phyloP scores from a whole-genome alignment of 2,329 filamentous ascomycete species.

The Hymenoscyphus linearis region DNA sequence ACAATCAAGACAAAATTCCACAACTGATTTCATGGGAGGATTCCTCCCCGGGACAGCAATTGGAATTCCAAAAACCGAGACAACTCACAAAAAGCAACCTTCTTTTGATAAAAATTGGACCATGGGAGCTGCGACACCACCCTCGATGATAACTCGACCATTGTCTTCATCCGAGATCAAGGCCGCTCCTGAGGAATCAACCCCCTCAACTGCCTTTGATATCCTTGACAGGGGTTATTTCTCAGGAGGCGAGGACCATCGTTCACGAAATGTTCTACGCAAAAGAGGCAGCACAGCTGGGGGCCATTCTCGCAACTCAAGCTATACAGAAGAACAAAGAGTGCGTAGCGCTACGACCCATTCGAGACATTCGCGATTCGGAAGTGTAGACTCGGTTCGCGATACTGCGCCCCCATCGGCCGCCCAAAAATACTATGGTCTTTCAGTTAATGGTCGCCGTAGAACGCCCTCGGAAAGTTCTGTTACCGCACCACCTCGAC shows the following conservation, averaged over 20 bases:
- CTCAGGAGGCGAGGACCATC: slow-evolving; percentile 80
- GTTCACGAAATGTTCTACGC: slow-evolving; percentile 72
- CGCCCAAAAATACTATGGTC: slow-evolving; percentile 65
- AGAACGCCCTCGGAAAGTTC: slow-evolving; percentile 40
- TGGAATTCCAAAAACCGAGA: slow-evolving; percentile 14
- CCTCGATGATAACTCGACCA: slow-evolving; percentile 25
- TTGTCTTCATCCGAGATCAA: slow-evolving; percentile 25
- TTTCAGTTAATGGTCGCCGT: slow-evolving; percentile 29
- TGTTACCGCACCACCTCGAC: slow-evolving; percentile 59
- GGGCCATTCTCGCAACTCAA: slow-evolving; percentile 64
- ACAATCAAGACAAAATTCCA: slow-evolving; percentile 78
- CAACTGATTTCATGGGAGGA: slow-evolving; percentile 28
- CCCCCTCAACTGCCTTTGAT: slow-evolving; percentile 42
- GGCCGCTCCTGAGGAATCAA: slow-evolving; percentile 27
- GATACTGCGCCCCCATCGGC: slow-evolving; percentile 58
- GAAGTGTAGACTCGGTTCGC: slow-evolving; percentile 69
- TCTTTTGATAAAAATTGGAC: slow-evolving; percentile 70
- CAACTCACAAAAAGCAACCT: slow-evolving; percentile 56
- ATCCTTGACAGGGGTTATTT: slow-evolving; percentile 77
- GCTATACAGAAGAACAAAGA: slow-evolving; percentile 70
- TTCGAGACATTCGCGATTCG: slow-evolving; percentile 71
- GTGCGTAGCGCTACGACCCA: slow-evolving; percentile 59
- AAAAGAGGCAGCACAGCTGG: slow-evolving; percentile 58
- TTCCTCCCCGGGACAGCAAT: slow-evolving; percentile 37
- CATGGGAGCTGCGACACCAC: slow-evolving; percentile 41